phyloP scores from a whole-genome alignment of 2,329 filamentous ascomycete species.

The Xylariomycetidae sp. region DNA sequence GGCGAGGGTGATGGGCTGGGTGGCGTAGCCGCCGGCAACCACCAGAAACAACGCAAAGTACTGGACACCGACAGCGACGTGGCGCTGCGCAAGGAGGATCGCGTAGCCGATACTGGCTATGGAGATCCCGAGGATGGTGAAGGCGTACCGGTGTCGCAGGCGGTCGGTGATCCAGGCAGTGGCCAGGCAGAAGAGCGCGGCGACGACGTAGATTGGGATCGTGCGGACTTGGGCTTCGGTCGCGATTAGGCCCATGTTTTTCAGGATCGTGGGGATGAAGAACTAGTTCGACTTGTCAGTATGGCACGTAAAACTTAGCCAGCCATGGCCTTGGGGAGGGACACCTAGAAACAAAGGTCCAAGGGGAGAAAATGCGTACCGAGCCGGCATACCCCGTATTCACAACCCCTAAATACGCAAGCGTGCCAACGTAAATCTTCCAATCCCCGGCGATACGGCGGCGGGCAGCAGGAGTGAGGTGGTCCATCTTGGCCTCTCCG shows the following conservation, averaged over 20 bases:
- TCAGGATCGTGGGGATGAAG: constrained; percentile 33
- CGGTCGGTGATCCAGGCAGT: constrained; percentile 42
- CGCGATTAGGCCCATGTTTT: constrained; percentile 29
- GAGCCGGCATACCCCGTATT: constrained; percentile 38
- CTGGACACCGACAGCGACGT: constrained; percentile 39
- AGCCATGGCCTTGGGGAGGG: too few relatives aligned
- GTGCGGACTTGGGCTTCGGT: constrained; percentile 29
- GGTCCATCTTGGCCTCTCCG: constrained; percentile 44
- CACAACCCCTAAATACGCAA: constrained; percentile 25
- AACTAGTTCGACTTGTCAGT: constrained; percentile 10
- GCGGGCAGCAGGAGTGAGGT: constrained; percentile 40
- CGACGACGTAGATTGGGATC: constrained; percentile 32
- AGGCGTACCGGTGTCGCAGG: constrained; percentile 45
- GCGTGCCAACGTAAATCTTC: constrained; percentile 6
- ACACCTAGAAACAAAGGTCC: background rate
- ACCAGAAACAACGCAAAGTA: constrained; percentile 52
- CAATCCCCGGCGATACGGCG: constrained; percentile 30
- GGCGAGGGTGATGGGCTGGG: constrained; percentile 47
- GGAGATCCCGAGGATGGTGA: constrained; percentile 43
- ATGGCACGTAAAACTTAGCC: too few relatives aligned
- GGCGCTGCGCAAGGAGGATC: constrained; percentile 43
- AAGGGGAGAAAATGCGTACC: constrained; percentile 4
- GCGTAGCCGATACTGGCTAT: constrained; percentile 49
- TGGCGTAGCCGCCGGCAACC: constrained; percentile 46
- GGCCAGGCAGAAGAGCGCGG: constrained; percentile 23